These are phyloP conservation scores for Serendipita vermifera DNA, from an alignment of 768 basidiomycete species.

Conservation along the genomic window DNA sequence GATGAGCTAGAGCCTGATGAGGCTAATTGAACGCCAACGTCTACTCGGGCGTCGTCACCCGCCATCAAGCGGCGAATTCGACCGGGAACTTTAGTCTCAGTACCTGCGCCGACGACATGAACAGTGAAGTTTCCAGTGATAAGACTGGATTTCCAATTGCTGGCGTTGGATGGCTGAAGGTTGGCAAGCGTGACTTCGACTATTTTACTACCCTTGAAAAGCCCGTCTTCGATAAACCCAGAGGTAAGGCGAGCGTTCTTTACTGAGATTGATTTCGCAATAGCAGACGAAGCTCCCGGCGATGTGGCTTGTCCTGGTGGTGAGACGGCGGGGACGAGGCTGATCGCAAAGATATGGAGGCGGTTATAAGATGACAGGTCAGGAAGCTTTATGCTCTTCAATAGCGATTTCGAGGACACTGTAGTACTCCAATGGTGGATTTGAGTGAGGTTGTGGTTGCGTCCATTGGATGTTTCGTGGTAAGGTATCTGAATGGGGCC, in stretches of 20 bases:
- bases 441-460: constrained; percentile 18
- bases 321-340: constrained; percentile 12
- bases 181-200: constrained; percentile 43
- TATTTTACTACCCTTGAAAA: constrained; percentile 14
- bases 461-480: constrained; percentile 10
- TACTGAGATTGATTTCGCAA: constrained; percentile 27
- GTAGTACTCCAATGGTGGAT: constrained; percentile 17
- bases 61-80: constrained; percentile 35
- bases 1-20: constrained; percentile 21
- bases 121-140: constrained; percentile 19
- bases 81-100: constrained; percentile 34
- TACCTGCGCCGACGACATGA: constrained; percentile 12
- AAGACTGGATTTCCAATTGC: constrained; percentile 21
- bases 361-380: constrained; percentile 12
- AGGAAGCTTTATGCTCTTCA: constrained; percentile 29
- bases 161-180: constrained; percentile 28
- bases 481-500: constrained; percentile 18
- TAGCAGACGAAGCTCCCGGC: constrained; percentile 8
- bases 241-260: constrained; percentile 15
- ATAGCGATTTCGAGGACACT: constrained; percentile 26
- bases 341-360: constrained; percentile 17
- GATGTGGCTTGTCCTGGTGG: neutral
- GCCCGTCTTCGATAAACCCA: neutral
- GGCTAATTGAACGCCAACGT: constrained; percentile 31
- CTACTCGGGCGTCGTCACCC: constrained; percentile 37